A percentile compares a stretch with the other conserved stretches of the same genome.
Conservation (phyloP, 2,329 filamentous ascomycete species). For the Neonectria ditissima region DNA sequence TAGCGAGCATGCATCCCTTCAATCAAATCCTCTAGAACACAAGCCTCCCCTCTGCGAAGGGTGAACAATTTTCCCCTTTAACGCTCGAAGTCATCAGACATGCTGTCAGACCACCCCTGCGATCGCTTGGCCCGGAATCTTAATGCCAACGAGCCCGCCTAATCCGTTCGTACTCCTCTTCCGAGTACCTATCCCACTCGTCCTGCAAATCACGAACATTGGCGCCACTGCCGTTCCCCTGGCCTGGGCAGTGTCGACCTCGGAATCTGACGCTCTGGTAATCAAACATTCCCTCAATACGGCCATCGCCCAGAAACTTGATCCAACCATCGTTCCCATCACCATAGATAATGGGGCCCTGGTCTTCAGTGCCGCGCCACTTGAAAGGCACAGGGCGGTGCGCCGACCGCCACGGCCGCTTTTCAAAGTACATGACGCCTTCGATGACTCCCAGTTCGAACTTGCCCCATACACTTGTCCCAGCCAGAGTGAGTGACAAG, state of each 20-base stretch:
- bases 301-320: conserved; percentile 53
- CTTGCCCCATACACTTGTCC: conserved; percentile 57
- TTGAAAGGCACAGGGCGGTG: conserved; percentile 42
- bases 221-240: conserved; percentile 48
- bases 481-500: conserved; percentile 54
- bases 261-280: conserved; percentile 46
- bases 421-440: conserved; percentile 56
- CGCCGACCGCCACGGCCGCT: conserved; percentile 51
- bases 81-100: neutral
- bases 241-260: conserved; percentile 38
- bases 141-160: conserved; percentile 35
- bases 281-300: conserved; percentile 48
- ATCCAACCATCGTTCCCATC: conserved; percentile 48
- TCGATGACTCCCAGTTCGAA: conserved; percentile 57
- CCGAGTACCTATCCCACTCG: conserved; percentile 48
- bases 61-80: neutral
- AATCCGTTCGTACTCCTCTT: conserved; percentile 46
- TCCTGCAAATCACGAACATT: conserved; percentile 40
- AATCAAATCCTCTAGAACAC: neutral
- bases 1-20: neutral
- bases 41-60: neutral
- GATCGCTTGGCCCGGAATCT: neutral
- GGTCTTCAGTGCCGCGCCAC: conserved; percentile 52
- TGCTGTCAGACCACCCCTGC: neutral
- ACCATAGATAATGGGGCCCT: conserved; percentile 45